phyloP scores from a whole-genome alignment of 2,329 filamentous ascomycete genomes.

The Plenodomus tracheiphilus region DNA sequence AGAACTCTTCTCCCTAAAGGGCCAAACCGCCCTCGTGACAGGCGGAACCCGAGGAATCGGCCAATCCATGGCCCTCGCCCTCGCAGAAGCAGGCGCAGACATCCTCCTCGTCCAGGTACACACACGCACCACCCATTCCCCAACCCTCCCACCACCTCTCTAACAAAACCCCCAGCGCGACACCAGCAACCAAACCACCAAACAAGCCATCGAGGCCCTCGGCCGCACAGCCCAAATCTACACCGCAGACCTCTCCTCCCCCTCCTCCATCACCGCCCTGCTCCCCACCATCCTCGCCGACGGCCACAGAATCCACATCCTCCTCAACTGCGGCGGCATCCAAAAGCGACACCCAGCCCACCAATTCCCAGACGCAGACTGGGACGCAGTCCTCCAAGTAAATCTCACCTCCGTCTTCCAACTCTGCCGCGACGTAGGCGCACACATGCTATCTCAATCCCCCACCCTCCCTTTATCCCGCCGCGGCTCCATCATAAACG shows the following conservation, averaged over 20 bases:
- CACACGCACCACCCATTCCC: neutral
- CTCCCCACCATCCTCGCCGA: conserved; percentile 64
- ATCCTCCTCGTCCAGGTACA: conserved; percentile 54
- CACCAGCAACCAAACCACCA: conserved; percentile 60
- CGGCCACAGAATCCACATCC: conserved; percentile 69
- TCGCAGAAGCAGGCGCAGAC: conserved; percentile 56
- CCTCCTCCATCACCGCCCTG: conserved; percentile 63
- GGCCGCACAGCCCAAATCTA: conserved; percentile 70
- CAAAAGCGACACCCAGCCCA: conserved; percentile 77
- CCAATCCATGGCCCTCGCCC: conserved; percentile 54
- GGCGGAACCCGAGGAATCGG: conserved; percentile 56
- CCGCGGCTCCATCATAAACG: conserved; percentile 78
- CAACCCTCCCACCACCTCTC: neutral
- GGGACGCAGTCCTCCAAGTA: conserved; percentile 80
- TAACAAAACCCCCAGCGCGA: conserved; percentile 52
- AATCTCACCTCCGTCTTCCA: conserved; percentile 84
- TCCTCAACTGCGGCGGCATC: conserved; percentile 86
- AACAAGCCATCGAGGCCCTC: conserved; percentile 64
- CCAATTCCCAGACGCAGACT: conserved; percentile 75
- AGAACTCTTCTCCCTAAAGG: conserved; percentile 54
- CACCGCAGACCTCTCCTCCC: conserved; percentile 68
- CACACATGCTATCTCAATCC: conserved; percentile 70
- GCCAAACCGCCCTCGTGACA: conserved; percentile 55
- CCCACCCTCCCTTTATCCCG: conserved; percentile 54
- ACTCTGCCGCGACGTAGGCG: conserved; percentile 74